Percentiles rank a stretch among this genome's conserved stretches.
Evolutionary conservation across 768 basidiomycete species (phyloP).

Genomic region (Epithele typhae): DNA sequence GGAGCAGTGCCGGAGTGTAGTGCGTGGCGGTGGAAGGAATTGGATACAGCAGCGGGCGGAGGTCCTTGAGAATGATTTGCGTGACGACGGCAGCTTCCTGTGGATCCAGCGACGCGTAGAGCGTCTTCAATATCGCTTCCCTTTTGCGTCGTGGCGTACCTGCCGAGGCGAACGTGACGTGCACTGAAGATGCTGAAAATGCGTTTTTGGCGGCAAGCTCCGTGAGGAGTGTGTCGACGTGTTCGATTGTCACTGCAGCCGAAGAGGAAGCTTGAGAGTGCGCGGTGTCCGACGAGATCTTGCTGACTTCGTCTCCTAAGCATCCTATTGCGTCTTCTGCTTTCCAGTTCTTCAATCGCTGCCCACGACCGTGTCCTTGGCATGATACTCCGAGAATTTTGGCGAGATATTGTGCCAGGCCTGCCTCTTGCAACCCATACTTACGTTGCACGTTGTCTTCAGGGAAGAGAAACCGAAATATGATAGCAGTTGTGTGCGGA

Average conservation of each 20-base stretch:
- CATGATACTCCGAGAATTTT: conserved; percentile 34
- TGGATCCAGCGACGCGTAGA: conserved; percentile 60
- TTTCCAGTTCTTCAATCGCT: conserved; percentile 35
- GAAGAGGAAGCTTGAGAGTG: conserved; percentile 8
- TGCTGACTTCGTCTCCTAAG: conserved; percentile 62
- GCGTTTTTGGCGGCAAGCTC: conserved; percentile 66
- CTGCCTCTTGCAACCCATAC: conserved; percentile 70
- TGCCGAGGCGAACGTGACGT: conserved; percentile 23
- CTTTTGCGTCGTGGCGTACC: conserved; percentile 30
- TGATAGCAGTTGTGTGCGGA: conserved; percentile 45
- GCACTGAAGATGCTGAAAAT: conserved; percentile 53
- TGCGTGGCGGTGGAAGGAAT: conserved; percentile 40
- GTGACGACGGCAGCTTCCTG: conserved; percentile 65
- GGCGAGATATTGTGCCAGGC: conserved; percentile 48
- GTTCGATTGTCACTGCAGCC: conserved; percentile 36
- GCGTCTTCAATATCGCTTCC: conserved; percentile 40
- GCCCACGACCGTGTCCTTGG: conserved; percentile 20
- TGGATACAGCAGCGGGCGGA: conserved; percentile 76
- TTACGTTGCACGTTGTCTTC: conserved; percentile 69
- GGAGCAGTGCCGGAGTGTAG: conserved; percentile 45
- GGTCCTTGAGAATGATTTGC: conserved; percentile 86
- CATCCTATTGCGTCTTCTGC: conserved; percentile 51
- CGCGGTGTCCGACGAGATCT: conserved; percentile 37
- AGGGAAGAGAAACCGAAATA: conserved; percentile 81
- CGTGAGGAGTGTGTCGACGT: conserved; percentile 66